Evolutionary conservation across 2,329 filamentous ascomycete species (phyloP).

Genomic region (Alternaria brassicae): DNA sequence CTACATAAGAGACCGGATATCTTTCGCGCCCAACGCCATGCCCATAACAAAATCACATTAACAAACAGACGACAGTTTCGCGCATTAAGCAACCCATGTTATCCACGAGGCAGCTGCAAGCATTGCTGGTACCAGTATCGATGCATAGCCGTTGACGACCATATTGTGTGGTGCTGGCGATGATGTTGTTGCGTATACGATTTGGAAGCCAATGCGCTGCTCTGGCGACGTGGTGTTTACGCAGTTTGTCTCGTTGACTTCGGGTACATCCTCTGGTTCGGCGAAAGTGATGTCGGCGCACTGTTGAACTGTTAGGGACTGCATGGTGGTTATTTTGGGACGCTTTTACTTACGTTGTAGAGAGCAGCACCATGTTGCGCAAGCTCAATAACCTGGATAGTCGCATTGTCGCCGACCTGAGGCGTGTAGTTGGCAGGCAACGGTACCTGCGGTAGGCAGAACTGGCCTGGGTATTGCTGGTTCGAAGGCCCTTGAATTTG

Average conservation of each 20-base stretch:
- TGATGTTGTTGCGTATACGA: constrained; percentile 69
- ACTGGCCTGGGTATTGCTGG: constrained; percentile 82
- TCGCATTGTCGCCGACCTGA: constrained; percentile 84
- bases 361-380: constrained; percentile 84
- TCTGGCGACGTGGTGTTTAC: constrained; percentile 72
- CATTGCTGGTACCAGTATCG: constrained; percentile 39
- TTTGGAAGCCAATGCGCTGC: constrained; percentile 70
- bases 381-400: constrained; percentile 85
- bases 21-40: constrained; percentile 26
- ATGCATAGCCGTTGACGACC: constrained; percentile 34
- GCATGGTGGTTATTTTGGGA: background rate
- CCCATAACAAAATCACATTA: constrained; percentile 8
- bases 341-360: constrained; percentile 70
- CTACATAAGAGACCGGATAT: constrained; percentile 29
- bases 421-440: constrained; percentile 75
- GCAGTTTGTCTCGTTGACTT: constrained; percentile 84
- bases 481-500: constrained; percentile 83
- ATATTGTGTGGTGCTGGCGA: constrained; percentile 39
- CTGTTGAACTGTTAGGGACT: constrained; percentile 55
- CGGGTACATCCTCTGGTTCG: constrained; percentile 74
- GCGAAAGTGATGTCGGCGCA: constrained; percentile 95
- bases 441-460: constrained; percentile 90
- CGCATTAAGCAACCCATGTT: constrained; percentile 28
- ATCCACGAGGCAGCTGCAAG: constrained; percentile 37
- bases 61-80: constrained; percentile 5